phyloP scores from a whole-genome alignment of 1,284 basidiomycete genomes.

The Cutaneotrichosporon mucoides region DNA sequence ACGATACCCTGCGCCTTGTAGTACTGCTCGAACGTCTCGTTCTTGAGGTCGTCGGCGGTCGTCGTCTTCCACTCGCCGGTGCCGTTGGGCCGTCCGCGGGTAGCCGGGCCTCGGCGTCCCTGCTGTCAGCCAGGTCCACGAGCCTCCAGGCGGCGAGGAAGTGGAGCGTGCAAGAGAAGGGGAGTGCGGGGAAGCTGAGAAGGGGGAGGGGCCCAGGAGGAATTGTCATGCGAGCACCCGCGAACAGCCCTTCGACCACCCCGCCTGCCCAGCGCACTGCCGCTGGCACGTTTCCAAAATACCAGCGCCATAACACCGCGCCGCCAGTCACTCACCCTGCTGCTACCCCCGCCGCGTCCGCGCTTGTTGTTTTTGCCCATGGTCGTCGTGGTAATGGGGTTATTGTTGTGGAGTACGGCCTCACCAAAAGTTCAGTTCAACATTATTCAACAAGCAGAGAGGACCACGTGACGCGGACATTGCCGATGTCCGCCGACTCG shows the following conservation, averaged over 20 bases:
- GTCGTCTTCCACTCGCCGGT: constrained; percentile 23
- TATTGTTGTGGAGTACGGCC: background rate
- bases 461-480: constrained; percentile 1
- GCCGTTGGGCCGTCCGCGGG: background rate
- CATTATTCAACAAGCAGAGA: background rate
- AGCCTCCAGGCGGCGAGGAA: background rate
- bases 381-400: background rate
- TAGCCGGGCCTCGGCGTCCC: background rate
- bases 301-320: too few species aligned
- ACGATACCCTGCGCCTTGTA: constrained; percentile 56
- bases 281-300: too few species aligned
- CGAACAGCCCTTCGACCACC: background rate
- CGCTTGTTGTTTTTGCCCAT: constrained; percentile 18
- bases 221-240: background rate
- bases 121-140: background rate
- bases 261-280: too few species aligned
- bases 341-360: constrained; percentile 6
- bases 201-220: too few species aligned
- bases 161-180: too few species aligned
- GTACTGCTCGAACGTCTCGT: constrained; percentile 68
- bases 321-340: background rate
- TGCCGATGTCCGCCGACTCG: background rate
- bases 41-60: constrained; percentile 52
- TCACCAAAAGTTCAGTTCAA: constrained; percentile 5
- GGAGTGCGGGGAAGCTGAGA: too few species aligned